phyloP scores from a whole-genome alignment of 2,329 filamentous ascomycete genomes.

The Fusarium sp. region DNA sequence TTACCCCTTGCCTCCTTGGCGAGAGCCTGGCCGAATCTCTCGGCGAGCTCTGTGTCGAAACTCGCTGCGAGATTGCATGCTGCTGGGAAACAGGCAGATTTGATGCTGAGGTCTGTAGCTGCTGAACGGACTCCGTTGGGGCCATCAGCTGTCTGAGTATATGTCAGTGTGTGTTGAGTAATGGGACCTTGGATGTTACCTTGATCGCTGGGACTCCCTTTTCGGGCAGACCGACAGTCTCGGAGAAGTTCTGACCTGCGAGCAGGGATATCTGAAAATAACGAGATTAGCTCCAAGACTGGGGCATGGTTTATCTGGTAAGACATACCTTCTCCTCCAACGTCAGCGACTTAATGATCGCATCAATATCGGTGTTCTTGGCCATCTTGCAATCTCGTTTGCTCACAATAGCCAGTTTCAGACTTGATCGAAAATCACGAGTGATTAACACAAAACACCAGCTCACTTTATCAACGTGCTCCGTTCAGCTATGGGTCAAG shows the following conservation, averaged over 20 bases:
- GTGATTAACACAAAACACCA: constrained; percentile 2
- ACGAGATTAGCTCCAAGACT: background rate
- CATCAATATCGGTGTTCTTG: constrained; percentile 9
- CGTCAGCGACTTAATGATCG: constrained; percentile 23
- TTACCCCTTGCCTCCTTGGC: constrained; percentile 67
- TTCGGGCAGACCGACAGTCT: constrained; percentile 28
- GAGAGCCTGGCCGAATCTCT: constrained; percentile 67
- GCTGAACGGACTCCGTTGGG: constrained; percentile 52
- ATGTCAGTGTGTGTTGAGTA: background rate
- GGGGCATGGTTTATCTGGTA: background rate
- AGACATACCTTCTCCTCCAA: constrained; percentile 34
- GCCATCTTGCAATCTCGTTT: too few species aligned
- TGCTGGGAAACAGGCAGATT: constrained; percentile 48
- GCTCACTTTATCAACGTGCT: background rate
- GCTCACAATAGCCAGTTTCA: background rate
- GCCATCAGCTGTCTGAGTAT: constrained; percentile 42
- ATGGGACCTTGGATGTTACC: background rate
- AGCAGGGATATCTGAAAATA: constrained; percentile 33
- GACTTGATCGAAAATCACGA: background rate
- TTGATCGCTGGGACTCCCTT: constrained; percentile 38
- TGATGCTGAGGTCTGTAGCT: constrained; percentile 44
- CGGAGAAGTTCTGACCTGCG: constrained; percentile 40
- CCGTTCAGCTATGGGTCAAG: background rate
- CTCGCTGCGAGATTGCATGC: constrained; percentile 65
- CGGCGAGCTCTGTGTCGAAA: constrained; percentile 69